Base-by-base conservation (phyloP, 2,329 filamentous ascomycete species). In the Hymenoscyphus repandus region DNA sequence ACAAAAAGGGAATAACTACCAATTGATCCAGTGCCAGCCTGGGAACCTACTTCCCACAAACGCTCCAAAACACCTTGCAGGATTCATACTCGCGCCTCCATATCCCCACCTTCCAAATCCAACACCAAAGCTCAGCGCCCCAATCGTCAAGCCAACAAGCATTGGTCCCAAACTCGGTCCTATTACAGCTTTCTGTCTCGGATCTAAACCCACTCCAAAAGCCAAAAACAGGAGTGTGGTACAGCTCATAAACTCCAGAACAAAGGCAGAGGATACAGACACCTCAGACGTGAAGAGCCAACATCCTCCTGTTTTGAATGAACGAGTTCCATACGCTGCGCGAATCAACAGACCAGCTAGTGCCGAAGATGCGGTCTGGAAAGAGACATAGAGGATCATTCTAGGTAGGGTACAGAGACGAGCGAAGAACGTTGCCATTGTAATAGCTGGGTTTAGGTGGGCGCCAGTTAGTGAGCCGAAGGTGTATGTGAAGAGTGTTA, bases 371-470 rank as follows among this genome's bases (percentile, higher is more conserved):
- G 67, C 54, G 0, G 68, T 68, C 56, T 79, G 77, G 15, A 71
- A 72, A 2, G 63, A 47, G 5, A 79, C 49, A 44, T 80, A 80
- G 0, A 79, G 56, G 0, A 78, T 59, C 44, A 71, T 66, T 2
- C 76, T 70, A 0, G 76, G 74, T 2, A 79, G 66, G 0, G 73
- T 73, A 7, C 71, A 73, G 1, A 79, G 64, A 0, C 74, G 68
- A 0, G 74, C 72, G 41, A 75, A 75, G 53, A 80, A 78, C 0
- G 75, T 78, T 0, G 74, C 72, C 32, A 80, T 69, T 0, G 76
- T 78, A 41, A 80, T 78, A 2, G 73, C 66, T 2, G 77, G 76
- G 54, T 77, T 80, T 45, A 80, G 67, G 58, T 80, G 77, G 0
- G 72, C 75, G 5, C 77, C 76, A 1, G 72, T 74, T 1, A 75